phyloP scores from a whole-genome alignment of 257 asterid species.

The Lavandula angustifolia region DNA sequence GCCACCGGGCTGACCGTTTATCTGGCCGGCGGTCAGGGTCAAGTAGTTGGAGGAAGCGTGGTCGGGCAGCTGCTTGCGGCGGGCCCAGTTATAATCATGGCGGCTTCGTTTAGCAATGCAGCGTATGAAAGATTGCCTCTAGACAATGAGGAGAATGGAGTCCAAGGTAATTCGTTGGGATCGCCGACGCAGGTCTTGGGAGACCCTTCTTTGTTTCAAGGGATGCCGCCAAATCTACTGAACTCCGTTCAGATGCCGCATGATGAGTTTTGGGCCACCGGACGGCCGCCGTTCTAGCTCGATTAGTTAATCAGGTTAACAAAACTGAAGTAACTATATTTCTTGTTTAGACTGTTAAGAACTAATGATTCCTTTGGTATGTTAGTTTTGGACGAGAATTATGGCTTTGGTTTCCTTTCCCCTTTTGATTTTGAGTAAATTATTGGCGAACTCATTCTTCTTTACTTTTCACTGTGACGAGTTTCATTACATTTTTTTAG shows the following conservation, averaged over 20 bases:
- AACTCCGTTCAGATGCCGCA: conserved; percentile 59
- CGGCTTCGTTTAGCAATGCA: conserved; percentile 90
- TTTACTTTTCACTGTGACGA: background rate
- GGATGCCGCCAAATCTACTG: conserved; percentile 54
- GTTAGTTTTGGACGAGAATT: conserved; percentile 16
- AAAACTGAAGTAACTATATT: conserved; percentile 29
- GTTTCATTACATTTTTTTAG: conserved; percentile 1
- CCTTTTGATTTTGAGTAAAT: conserved; percentile 13
- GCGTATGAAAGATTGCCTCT: conserved; percentile 86
- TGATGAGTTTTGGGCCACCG: conserved; percentile 68
- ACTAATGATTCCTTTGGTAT: conserved; percentile 2
- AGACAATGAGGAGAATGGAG: conserved; percentile 61
- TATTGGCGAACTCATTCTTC: conserved; percentile 6
- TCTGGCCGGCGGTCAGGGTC: conserved; percentile 91
- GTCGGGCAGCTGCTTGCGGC: conserved; percentile 82
- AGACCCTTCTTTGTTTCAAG: conserved; percentile 63
- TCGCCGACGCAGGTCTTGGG: conserved; percentile 41
- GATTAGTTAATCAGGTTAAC: background rate
- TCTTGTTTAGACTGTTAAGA: conserved; percentile 26
- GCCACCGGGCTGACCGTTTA: conserved; percentile 76
- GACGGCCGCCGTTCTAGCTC: conserved; percentile 57
- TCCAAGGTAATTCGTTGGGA: conserved; percentile 38
- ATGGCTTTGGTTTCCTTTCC: conserved; percentile 22
- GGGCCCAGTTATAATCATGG: conserved; percentile 87
- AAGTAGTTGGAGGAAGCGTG: conserved; percentile 88